A percentile compares a stretch with the other conserved stretches of the same genome.
These are phyloP conservation scores for Astrothelium macrocarpum DNA, from an alignment of 495 filamentous ascomycete genomes.

Conservation along the genomic window DNA sequence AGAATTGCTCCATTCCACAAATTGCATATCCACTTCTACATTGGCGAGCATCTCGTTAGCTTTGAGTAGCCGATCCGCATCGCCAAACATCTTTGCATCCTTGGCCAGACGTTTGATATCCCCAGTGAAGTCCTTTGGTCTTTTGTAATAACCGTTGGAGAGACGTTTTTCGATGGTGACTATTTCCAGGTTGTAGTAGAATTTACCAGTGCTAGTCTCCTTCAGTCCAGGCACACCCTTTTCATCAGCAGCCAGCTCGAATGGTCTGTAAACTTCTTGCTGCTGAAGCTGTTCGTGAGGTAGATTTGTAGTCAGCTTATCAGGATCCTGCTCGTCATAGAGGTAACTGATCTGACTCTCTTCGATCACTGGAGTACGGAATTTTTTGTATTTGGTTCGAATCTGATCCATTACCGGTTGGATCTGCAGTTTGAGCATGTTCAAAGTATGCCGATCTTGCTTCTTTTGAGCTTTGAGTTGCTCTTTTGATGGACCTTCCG, in stretches of 20 bases:
- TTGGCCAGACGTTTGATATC: constrained; percentile 76
- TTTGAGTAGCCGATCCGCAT: constrained; percentile 67
- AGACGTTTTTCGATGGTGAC: constrained; percentile 87
- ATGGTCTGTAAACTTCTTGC: constrained; percentile 52
- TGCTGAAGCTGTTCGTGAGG: constrained; percentile 46
- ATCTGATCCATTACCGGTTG: constrained; percentile 95
- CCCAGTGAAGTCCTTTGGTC: constrained; percentile 73
- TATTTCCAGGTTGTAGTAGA: constrained; percentile 91
- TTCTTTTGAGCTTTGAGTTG: constrained; percentile 72
- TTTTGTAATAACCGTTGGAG: constrained; percentile 89
- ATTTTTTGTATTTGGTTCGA: constrained; percentile 71
- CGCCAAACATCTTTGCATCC: constrained; percentile 63
- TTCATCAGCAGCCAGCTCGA: constrained; percentile 61
- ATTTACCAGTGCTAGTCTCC: constrained; percentile 62
- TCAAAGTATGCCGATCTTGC: constrained; percentile 68
- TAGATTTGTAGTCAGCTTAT: constrained; percentile 68
- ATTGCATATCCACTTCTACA: constrained; percentile 78
- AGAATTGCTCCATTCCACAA: constrained; percentile 55
- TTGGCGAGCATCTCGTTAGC: constrained; percentile 86
- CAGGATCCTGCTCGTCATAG: constrained; percentile 72
- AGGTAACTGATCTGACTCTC: constrained; percentile 64
- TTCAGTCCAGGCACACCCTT: constrained; percentile 62
- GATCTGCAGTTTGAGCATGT: constrained; percentile 74
- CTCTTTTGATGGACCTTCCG: constrained; percentile 50
- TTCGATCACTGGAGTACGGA: constrained; percentile 69